Evolutionary conservation across 2,329 filamentous ascomycete genomes (phyloP).

Genomic region (Penicillium italicum): DNA sequence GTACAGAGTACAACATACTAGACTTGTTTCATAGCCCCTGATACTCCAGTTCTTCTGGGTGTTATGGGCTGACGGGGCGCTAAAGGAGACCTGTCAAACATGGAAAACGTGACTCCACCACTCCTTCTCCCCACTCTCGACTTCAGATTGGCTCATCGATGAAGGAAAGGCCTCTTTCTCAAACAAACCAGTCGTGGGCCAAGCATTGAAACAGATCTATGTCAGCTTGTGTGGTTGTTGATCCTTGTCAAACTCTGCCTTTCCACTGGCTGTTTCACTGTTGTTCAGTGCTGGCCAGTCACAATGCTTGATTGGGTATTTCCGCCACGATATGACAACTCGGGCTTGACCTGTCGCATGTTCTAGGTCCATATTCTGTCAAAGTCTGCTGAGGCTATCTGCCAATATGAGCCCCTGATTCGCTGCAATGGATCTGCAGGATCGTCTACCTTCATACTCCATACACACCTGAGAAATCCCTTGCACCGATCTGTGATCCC

Average conservation of each 20-base stretch:
- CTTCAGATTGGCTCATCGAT: constrained; percentile 11
- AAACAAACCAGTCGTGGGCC: constrained; percentile 14
- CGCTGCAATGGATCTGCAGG: not conserved
- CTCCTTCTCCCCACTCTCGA: constrained; percentile 5
- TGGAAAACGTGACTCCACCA: not conserved
- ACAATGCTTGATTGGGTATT: not conserved
- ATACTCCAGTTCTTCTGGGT: not conserved
- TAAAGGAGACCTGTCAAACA: not conserved
- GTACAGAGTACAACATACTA: no score
- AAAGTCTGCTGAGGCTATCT: not conserved
- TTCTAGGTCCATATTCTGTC: constrained; percentile 6
- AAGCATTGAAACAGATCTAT: constrained; percentile 12
- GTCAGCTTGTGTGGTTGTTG: constrained; percentile 6
- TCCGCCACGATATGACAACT: constrained; percentile 4
- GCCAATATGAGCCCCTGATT: not conserved
- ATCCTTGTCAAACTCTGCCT: constrained; percentile 5
- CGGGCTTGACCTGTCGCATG: constrained; percentile 11
- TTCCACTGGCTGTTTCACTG: constrained; percentile 17
- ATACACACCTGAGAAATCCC: not conserved
- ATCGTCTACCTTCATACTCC: not conserved
- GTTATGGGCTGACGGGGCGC: not conserved
- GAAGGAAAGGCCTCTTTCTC: constrained; percentile 15
- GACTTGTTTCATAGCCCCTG: not conserved
- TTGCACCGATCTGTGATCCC: not conserved
- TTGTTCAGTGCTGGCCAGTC: constrained; percentile 14